These are phyloP conservation scores for Orbilia oligospora DNA, from an alignment of 2,329 filamentous ascomycete genomes.

Conservation along the genomic window DNA sequence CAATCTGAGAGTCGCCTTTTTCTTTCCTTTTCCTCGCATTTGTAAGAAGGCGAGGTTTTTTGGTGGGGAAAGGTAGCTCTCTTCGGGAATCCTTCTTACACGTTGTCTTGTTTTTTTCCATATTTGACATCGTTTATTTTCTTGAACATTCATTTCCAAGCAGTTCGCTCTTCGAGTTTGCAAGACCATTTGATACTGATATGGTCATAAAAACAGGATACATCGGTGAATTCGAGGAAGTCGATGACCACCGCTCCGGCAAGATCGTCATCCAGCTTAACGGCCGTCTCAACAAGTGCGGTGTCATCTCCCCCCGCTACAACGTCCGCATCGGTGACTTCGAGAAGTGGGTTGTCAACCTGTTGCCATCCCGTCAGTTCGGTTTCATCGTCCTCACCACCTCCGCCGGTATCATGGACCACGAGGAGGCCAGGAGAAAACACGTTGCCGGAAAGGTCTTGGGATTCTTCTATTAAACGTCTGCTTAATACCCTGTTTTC, in stretches of 20 bases:
- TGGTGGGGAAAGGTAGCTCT: constrained; percentile 73
- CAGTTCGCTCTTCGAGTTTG: constrained; percentile 57
- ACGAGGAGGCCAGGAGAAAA: constrained; percentile 99
- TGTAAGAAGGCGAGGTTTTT: constrained; percentile 62
- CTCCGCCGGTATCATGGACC: constrained; percentile 99
- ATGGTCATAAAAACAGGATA: constrained; percentile 77
- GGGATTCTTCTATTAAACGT: constrained; percentile 74
- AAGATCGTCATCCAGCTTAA: constrained; percentile 99
- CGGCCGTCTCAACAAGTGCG: constrained; percentile 74
- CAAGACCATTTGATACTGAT: constrained; percentile 34
- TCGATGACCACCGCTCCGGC: constrained; percentile 99
- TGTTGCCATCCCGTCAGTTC: constrained; percentile 99
- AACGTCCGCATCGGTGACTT: constrained; percentile 97
- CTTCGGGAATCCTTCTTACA: constrained; percentile 80
- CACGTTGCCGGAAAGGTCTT: constrained; percentile 99
- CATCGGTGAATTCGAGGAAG: constrained; percentile 99
- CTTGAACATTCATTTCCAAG: constrained; percentile 81
- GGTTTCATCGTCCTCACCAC: constrained; percentile 99
- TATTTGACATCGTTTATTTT: constrained; percentile 83
- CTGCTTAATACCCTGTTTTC: constrained; percentile 47
- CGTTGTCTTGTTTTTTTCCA: constrained; percentile 74
- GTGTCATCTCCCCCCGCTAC: constrained; percentile 98
- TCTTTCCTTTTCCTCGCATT: constrained; percentile 60
- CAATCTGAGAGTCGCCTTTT: constrained; percentile 68
- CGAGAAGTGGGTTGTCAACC: constrained; percentile 99